Conservation (phyloP, 768 basidiomycete species). For the Auricularia sp. region DNA sequence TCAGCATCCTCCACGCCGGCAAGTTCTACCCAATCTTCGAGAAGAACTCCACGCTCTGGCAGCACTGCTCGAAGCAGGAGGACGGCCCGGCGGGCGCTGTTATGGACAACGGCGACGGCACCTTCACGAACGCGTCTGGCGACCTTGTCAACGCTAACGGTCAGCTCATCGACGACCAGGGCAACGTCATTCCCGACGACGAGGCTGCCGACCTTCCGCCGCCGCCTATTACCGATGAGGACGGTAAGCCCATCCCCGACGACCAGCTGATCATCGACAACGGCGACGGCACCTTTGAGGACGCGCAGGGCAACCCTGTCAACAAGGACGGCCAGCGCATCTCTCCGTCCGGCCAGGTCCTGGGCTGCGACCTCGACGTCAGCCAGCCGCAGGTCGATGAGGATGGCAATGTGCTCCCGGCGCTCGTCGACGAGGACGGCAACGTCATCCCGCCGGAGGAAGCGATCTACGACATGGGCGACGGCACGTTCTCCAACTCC, state of each 20-base stretch:
- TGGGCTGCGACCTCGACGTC: background rate
- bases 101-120: background rate
- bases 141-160: slow-evolving; percentile 1
- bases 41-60: background rate
- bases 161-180: background rate
- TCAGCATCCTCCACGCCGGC: background rate
- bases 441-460: background rate
- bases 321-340: background rate
- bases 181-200: background rate
- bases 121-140: background rate
- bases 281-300: background rate
- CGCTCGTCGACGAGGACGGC: background rate
- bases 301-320: background rate
- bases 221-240: background rate
- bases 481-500: background rate
- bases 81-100: background rate
- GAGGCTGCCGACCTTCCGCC: background rate
- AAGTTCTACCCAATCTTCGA: background rate
- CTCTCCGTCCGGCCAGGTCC: background rate
- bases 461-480: background rate
- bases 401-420: background rate
- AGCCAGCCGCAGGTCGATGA: background rate
- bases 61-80: background rate
- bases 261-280: background rate
- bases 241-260: background rate